Conservation (phyloP, 2,329 filamentous ascomycete genomes). For the Talaromyces rugulosus region DNA sequence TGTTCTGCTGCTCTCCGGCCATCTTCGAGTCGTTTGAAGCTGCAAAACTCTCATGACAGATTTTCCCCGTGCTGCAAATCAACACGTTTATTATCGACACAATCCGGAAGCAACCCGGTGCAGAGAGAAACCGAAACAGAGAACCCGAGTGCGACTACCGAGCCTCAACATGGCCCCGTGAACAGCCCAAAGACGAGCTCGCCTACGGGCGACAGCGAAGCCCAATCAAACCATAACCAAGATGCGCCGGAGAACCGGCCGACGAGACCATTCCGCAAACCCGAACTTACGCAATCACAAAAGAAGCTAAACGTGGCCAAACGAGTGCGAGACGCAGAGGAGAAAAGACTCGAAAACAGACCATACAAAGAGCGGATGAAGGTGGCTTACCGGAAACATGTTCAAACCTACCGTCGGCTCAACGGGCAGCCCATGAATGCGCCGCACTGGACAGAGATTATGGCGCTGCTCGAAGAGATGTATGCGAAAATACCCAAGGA, state of each 20-base stretch:
- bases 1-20: conserved; percentile 15
- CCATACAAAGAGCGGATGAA: conserved; percentile 16
- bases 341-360: neutral
- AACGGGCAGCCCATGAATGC: neutral
- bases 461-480: conserved; percentile 22
- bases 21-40: neutral
- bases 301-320: neutral
- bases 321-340: conserved; percentile 2
- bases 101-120: neutral
- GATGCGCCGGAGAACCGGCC: neutral
- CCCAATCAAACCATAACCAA: neutral
- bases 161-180: neutral
- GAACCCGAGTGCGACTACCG: neutral
- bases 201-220: neutral
- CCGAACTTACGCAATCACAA: neutral
- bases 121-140: neutral
- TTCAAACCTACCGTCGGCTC: neutral
- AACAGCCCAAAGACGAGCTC: neutral
- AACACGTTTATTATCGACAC: neutral
- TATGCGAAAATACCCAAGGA: conserved; percentile 14
- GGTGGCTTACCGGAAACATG: conserved; percentile 21
- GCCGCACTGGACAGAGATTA: conserved; percentile 23
- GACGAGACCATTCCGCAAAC: neutral
- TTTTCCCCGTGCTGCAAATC: neutral
- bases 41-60: neutral